phyloP scores from a whole-genome alignment of 2,329 filamentous ascomycete species.

The Botryotinia calthae region DNA sequence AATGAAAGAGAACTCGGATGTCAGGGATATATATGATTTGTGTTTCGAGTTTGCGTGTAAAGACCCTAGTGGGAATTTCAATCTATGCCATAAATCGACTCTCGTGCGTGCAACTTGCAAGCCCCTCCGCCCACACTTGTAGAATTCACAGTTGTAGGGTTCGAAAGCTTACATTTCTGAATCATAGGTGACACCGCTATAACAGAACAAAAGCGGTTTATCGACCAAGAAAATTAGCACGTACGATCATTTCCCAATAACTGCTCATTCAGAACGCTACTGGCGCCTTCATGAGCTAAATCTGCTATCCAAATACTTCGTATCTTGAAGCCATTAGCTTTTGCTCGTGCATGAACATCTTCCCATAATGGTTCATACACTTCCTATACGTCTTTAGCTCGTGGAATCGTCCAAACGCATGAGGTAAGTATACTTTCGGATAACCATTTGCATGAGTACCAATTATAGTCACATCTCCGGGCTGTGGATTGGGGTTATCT shows the following conservation, averaged over 20 bases:
- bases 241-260: slow-evolving; percentile 78
- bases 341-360: slow-evolving; percentile 62
- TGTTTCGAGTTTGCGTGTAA: no score
- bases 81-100: not conserved
- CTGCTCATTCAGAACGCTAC: slow-evolving; percentile 71
- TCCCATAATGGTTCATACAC: slow-evolving; percentile 90
- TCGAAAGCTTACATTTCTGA: not conserved
- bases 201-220: not conserved
- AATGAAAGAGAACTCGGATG: not conserved
- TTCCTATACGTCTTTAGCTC: slow-evolving; percentile 56
- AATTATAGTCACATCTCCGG: slow-evolving; percentile 81
- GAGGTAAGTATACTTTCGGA: slow-evolving; percentile 62
- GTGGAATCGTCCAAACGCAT: not conserved
- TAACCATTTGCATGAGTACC: slow-evolving; percentile 90
- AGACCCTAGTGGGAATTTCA: not conserved
- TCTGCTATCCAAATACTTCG: slow-evolving; percentile 86
- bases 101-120: not conserved
- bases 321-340: slow-evolving; percentile 62
- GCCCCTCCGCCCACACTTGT: not conserved
- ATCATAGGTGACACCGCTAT: not conserved
- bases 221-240: slow-evolving; percentile 33
- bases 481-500: slow-evolving; percentile 63
- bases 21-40: not conserved
- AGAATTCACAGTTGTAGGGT: not conserved
- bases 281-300: slow-evolving; percentile 72